A percentile compares a stretch with the other conserved stretches of the same genome.
phyloP scores from a whole-genome alignment of 106 monocot genomes.

The Allium fistulosum region DNA sequence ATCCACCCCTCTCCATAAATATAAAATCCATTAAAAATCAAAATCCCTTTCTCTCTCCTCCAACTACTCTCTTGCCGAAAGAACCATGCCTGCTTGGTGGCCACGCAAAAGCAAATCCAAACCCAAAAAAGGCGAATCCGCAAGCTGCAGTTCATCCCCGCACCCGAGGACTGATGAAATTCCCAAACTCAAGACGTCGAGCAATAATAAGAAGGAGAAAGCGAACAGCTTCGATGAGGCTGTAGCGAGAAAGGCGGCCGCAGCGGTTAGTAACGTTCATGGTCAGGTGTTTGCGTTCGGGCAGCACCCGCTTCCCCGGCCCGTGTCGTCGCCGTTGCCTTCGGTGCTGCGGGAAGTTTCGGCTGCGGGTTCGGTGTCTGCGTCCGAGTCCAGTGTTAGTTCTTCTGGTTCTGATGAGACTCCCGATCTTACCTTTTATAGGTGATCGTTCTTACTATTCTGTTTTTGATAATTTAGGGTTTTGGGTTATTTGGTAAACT shows the following conservation, averaged over 20 bases:
- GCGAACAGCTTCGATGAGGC: constrained; percentile 30
- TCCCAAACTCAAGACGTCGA: neutral
- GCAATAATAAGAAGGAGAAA: constrained; percentile 19
- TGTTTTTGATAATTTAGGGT: neutral
- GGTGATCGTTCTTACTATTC: constrained; percentile 24
- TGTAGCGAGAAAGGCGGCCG: neutral
- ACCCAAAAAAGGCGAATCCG: constrained; percentile 13
- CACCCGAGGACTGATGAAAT: neutral
- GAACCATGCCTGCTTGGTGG: constrained; percentile 68
- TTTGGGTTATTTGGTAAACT: too few relatives aligned
- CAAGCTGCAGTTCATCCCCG: constrained; percentile 4
- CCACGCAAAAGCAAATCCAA: constrained; percentile 35
- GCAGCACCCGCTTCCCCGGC: constrained; percentile 39
- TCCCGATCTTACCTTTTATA: constrained; percentile 40
- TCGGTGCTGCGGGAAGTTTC: constrained; percentile 2
- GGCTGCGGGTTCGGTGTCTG: constrained; percentile 8
- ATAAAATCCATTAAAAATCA: neutral
- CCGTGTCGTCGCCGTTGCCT: constrained; percentile 19
- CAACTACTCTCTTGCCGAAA: neutral
- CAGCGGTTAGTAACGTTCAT: neutral
- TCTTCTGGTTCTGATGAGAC: constrained; percentile 66
- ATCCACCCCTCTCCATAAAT: neutral
- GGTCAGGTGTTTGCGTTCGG: neutral
- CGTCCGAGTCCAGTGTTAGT: constrained; percentile 47
- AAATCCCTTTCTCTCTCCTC: neutral